Evolutionary conservation across 1,284 basidiomycete species (phyloP), one percentile per base, ranked within the genome.

Genomic region (Pyrrhoderma noxium): DNA sequence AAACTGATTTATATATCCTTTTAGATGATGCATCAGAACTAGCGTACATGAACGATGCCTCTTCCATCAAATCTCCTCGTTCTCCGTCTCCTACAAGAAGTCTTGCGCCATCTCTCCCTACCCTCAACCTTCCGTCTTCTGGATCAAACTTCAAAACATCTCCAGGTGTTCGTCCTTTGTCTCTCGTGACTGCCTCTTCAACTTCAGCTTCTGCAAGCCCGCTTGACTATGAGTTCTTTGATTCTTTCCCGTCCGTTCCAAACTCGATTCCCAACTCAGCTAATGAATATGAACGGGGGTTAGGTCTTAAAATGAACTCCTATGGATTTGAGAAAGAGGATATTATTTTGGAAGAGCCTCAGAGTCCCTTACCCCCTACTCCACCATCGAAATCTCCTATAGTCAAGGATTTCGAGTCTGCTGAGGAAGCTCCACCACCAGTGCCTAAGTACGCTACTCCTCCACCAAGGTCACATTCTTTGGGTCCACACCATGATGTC

Each of bases 181-280:
- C 53, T 39, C 36, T 51, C 2, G n/a, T 51, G 18, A 48, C 54
- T 3, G 23, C 21, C 5, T 44, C 52, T 3, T 31, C 50, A 8
- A 21, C 47, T n/a, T 52, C 54, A 21, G 35, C 45, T 8, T 47
- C 53, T 35, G 35, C 48, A 21, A 53, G 54, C 42, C 45, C 53
- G 9, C 45, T 55, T 11, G 53, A 51, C 31, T 11, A 14, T 25
- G 47, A 48, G 8, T 42, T 56, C 14, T 56, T 56, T 22, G 54
- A 56, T 19, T 54, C 50, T 0, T 56, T 56, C 37, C 54, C 54
- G 11, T 36, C 41, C 21, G 54, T 56, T 22, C 54, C 54, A 19
- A 46, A 35, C 16, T 21, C 19, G 8, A 14, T 46, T 11, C 51
- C 48, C 13, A 42, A 31, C 11, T 9, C 36, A 49, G 48, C 7